Evolutionary conservation across 176 grass and related monocot species (phyloP), one percentile per base, ranked within the genome.

Genomic region (Oryza glumipatula): DNA sequence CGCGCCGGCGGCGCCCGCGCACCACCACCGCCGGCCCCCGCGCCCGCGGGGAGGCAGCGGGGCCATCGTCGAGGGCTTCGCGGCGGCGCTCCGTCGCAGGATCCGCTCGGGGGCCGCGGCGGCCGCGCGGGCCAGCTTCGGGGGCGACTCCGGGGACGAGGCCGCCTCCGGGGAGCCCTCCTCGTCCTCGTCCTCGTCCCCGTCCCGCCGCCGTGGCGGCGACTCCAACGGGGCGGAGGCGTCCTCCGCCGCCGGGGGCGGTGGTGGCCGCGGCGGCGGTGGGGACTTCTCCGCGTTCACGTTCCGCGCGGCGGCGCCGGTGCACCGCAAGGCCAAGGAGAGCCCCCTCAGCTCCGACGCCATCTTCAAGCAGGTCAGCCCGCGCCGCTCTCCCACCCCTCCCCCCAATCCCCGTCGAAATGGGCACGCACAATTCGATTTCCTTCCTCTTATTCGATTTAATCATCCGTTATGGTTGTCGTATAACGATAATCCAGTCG

Each of bases 301-400:
- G 19, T 90, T 90, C 72, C 87, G 96, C 75, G 93, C 93, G 13
- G 88, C 93, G 44, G 83, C 89, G 12, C 93, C 96, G 33, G 87
- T 91, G 46, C 96, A 98, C 82, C 56, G 83, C 22, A 91, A 72
- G 43, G 72, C 87, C 41, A 98, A 82, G 74, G 96, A 98, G 73
- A 94, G 93, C 44, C 93, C 96, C 13, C 78, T 98, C 3, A 98
- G 93, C 80, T 95, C 93, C 51, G 87, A 88, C 77, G 88, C 85
- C 61, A 98, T 98, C 84, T 98, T 98, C 86, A 93, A 93, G 82
- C 96, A 98, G 91, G 96, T 94, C 13, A 76, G 70, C 46, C 39
- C 39, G 28, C 77, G 13, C 4, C 45, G 28, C 46, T 43, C 32
- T 32, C 30, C 30, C 2, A 32, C 58, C 58, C 21, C 46, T 44